These are phyloP conservation scores for Piper longum DNA, from an alignment of 164 flowering plant species.

Conservation along the genomic window DNA sequence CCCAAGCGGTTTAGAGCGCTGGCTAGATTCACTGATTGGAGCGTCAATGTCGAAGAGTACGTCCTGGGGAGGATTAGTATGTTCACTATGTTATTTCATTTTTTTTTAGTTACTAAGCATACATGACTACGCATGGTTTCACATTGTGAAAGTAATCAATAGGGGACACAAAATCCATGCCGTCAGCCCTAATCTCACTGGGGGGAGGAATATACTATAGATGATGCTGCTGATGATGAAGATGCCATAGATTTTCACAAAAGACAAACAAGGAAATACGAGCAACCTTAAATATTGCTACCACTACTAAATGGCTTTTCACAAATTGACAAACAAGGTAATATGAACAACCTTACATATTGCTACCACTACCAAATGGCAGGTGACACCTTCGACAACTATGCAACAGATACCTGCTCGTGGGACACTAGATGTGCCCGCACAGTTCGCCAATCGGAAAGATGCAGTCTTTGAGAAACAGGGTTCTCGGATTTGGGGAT, in stretches of 20 bases:
- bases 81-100: neutral
- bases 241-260: too few species aligned
- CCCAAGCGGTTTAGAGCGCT: constrained; percentile 40
- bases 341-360: neutral
- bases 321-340: constrained; percentile 33
- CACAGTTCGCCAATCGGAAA: constrained; percentile 73
- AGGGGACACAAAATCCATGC: too few species aligned
- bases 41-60: constrained; percentile 23
- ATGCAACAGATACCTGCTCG: constrained; percentile 14
- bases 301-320: neutral
- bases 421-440: constrained; percentile 50
- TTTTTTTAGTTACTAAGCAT: neutral
- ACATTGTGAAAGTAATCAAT: neutral
- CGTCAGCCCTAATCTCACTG: too few species aligned
- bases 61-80: constrained; percentile 19
- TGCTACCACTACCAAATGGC: neutral
- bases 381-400: constrained; percentile 26
- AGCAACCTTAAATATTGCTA: neutral
- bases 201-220: too few species aligned
- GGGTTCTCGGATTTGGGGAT: constrained; percentile 31
- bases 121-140: neutral
- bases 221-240: too few species aligned
- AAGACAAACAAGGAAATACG: too few species aligned
- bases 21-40: constrained; percentile 20
- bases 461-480: constrained; percentile 27